Percentiles rank a stretch among this genome's conserved stretches.
Conservation (phyloP, 805 yeast species). For the Kodamaea kakaduensis region DNA sequence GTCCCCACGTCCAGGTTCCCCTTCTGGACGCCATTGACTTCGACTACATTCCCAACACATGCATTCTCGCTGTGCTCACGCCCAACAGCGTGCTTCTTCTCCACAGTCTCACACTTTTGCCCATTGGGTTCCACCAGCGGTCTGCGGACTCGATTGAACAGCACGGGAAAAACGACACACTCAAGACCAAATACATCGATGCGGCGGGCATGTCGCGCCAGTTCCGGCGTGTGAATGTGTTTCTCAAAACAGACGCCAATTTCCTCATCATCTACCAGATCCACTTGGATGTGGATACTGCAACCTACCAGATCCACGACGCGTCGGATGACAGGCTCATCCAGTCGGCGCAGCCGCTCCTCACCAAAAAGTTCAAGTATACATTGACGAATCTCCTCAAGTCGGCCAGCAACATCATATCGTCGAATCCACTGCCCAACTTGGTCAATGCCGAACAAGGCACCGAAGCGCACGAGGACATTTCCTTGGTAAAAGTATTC, state of each 20-base stretch:
- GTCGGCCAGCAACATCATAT: conserved; percentile 29
- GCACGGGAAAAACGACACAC: conserved; percentile 44
- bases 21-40: conserved; percentile 19
- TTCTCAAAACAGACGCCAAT: conserved; percentile 37
- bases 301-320: conserved; percentile 32
- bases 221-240: conserved; percentile 28
- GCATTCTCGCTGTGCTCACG: conserved; percentile 27
- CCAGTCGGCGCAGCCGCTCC: conserved; percentile 35
- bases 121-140: conserved; percentile 47
- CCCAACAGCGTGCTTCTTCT: conserved; percentile 23
- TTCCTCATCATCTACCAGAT: conserved; percentile 43
- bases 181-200: conserved; percentile 38
- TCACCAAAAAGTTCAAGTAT: conserved; percentile 21
- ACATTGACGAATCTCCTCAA: conserved; percentile 28
- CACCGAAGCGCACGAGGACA: too few relatives aligned
- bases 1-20: conserved; percentile 28
- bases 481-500: conserved; percentile 6
- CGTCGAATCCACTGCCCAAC: conserved; percentile 5
- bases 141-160: conserved; percentile 38
- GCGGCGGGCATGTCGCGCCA: conserved; percentile 27
- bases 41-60: conserved; percentile 25
- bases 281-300: conserved; percentile 24
- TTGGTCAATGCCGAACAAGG: conserved; percentile 26
- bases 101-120: conserved; percentile 32
- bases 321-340: conserved; percentile 24